Evolutionary conservation across 2,329 filamentous ascomycete genomes (phyloP).

Genomic region (Bipolaris bicolor): DNA sequence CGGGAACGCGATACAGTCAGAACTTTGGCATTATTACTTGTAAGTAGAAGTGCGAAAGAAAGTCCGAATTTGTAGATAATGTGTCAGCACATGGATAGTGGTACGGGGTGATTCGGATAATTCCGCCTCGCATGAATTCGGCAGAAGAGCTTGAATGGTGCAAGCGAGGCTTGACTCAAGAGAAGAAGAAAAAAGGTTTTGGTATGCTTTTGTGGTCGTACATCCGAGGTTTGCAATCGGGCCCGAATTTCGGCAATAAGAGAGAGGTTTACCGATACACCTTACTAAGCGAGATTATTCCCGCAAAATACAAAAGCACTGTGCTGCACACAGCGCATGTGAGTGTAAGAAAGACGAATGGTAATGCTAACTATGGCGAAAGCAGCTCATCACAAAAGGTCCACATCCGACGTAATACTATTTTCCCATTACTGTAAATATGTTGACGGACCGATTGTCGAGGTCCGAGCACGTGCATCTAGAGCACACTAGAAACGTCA

Average conservation of each 20-base stretch:
- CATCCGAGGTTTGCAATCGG: background rate
- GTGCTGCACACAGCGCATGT: background rate
- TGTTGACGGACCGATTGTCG: background rate
- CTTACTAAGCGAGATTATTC: background rate
- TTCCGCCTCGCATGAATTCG: too few species aligned
- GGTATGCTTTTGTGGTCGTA: too few species aligned
- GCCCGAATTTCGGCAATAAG: background rate
- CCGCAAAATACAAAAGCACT: background rate
- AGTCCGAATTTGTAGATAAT: too few species aligned
- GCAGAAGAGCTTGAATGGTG: too few species aligned
- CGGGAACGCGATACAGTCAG: too few species aligned
- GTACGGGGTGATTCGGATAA: too few species aligned
- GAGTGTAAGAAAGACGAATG: background rate
- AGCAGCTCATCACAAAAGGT: background rate
- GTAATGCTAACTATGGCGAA: background rate
- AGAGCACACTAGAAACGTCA: background rate
- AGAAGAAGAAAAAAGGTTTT: too few species aligned
- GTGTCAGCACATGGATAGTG: too few species aligned
- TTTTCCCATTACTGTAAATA: background rate
- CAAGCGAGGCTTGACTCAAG: too few species aligned
- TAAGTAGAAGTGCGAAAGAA: too few species aligned
- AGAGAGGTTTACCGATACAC: background rate
- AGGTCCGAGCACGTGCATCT: background rate
- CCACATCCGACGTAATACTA: background rate
- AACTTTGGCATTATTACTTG: too few species aligned